Conservation (phyloP, 1,139 yeast genomes). For the Suhomyces bokatorum region DNA sequence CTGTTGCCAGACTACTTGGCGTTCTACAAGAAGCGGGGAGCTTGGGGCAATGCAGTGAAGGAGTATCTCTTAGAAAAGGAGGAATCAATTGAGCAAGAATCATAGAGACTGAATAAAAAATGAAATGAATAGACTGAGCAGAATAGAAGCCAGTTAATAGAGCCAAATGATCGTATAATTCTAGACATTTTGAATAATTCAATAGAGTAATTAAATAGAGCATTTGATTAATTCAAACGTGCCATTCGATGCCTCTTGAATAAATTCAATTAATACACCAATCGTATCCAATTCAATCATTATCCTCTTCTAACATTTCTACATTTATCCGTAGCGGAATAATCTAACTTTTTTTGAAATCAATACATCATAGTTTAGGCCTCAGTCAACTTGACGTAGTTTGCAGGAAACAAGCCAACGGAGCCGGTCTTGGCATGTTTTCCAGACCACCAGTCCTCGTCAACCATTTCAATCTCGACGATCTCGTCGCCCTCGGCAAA, state of each 20-base stretch:
- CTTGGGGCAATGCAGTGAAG: conserved; percentile 68
- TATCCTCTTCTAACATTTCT: too few species aligned
- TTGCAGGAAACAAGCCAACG: conserved; percentile 74
- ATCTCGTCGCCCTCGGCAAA: conserved; percentile 67
- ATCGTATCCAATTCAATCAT: too few species aligned
- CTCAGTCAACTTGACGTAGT: conserved; percentile 59
- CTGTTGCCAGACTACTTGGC: conserved; percentile 59
- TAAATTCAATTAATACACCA: too few species aligned
- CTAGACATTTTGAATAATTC: too few species aligned
- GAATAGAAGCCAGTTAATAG: too few species aligned
- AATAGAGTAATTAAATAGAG: too few species aligned
- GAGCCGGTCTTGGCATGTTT: conserved; percentile 58
- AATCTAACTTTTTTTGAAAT: background rate
- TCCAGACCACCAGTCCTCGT: conserved; percentile 86
- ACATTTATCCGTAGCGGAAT: background rate
- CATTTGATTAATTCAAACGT: too few species aligned
- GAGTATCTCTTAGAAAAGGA: conserved; percentile 22
- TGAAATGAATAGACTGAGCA: too few species aligned
- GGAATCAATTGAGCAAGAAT: background rate
- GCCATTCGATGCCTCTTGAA: too few species aligned
- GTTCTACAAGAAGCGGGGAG: conserved; percentile 57
- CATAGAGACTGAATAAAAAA: too few species aligned
- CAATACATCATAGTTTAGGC: background rate
- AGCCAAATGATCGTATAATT: too few species aligned
- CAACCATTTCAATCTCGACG: conserved; percentile 65